Base-by-base conservation (phyloP, 2,329 filamentous ascomycete species). In the Hypoxylon rubiginosum region DNA sequence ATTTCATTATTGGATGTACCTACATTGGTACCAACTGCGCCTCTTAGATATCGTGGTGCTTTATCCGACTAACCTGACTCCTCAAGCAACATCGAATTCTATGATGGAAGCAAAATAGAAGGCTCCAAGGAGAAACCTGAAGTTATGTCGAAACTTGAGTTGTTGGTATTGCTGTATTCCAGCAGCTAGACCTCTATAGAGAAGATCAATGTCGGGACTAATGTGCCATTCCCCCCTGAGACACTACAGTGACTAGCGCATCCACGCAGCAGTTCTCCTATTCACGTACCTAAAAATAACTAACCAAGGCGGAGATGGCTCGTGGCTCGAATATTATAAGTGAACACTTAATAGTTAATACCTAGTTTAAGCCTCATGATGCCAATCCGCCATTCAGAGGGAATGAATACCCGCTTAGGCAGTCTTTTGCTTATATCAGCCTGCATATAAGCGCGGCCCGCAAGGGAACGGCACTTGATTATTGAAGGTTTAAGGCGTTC, bases 391-490 rank as follows among this genome's bases (percentile, higher is more conserved):
- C 19, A 19, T 13, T 28, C 13, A 32, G 17, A 39, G 21, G n/a
- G 49, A 30, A 51, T 46, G 21, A 45, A 56, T 39, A 48, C 53
- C 36, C 52, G 32, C 17, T 43, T 50, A 51, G 26, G 36, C 50
- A 51, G 62, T 43, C 49, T 34, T 43, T 34, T 21, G 43, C 55
- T 64, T 59, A 50, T 52, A 43, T 32, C 39, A 46, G 58, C 54
- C 24, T 54, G 21, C 30, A 48, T 51, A 32, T 49, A 28, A 24
- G 54, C 5, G 54, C 56, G 59, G 56, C 34, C 39, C 56, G 52
- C 39, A 49, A 34, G 48, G 48, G n/a, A 11, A 39, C 59, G 55
- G 64, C 59, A 66, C 17, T 63, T 56, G 39, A 63, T 60, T 46
- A 48, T 32, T 30, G 24, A 66, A 59, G 19, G 21, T 53, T 52